Base-by-base conservation (phyloP, 2,329 filamentous ascomycete genomes). In the Phaeosphaeriaceae sp. region DNA sequence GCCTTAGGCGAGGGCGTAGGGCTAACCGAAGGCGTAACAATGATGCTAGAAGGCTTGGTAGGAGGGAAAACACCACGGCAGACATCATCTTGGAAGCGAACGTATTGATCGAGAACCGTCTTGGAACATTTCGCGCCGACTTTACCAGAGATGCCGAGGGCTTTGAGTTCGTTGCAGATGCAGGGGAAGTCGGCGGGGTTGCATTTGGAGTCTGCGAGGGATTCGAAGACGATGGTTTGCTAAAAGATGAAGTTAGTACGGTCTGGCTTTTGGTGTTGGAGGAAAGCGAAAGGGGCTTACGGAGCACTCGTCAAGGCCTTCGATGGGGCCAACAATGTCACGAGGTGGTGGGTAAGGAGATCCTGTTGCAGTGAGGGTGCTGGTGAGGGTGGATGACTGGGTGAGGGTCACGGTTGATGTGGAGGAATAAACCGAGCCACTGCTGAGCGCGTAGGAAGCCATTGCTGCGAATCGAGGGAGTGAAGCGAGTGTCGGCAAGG, bases 151-250 rank as follows among this genome's bases (percentile, higher is more conserved):
- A 58, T 40, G 40, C 26, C 32, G 30, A 66, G 55, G 19, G 35
- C 52, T 40, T 55, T 44, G 53, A 71, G 58, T 55, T 64, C 57
- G 3, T 50, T n/a, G 56, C 69, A 70, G 42, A 72, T 64, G 61
- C 68, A 72, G 40, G 54, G 51, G 58, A 66, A 66, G 55, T 68
- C 56, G 23, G 49, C 55, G 2, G 61, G 60, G 49, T 59, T 66
- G 63, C 64, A 69, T 24, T 60, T 40, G 61, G 59, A 64, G 52
- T 61, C 54, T 24, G 60, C 47, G 51, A 72, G 52, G 15, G 53
- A 44, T 6, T 62, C 56, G 55, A 70, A 67, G 54, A 71, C 44
- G 48, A 70, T 60, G 28, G 35, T 49, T 64, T 69, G 68, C 66
- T 67, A 35, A 3, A 13, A 15, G 4, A 7, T 3, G 28, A 15